Conservation (phyloP, 768 basidiomycete species). For the Phylloporus sp. region DNA sequence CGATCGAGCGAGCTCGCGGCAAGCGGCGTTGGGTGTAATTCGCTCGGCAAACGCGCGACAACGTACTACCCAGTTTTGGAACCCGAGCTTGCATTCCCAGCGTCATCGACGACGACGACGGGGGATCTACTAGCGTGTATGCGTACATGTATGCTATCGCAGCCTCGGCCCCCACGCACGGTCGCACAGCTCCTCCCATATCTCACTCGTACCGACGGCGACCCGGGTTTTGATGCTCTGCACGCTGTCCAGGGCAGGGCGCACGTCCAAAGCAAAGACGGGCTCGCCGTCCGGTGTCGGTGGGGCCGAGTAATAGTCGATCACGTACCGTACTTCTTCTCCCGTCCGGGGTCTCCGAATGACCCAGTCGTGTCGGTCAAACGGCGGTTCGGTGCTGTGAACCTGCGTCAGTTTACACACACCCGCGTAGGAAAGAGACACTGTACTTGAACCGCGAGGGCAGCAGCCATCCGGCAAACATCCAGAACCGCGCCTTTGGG, state of each 20-base stretch:
- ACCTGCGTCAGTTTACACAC: conserved; percentile 2
- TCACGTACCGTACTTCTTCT: conserved; percentile 89
- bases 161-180: conserved; percentile 24
- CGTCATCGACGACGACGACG: conserved; percentile 3
- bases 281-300: conserved; percentile 87
- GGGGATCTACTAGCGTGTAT: not conserved
- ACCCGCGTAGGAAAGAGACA: conserved; percentile 24
- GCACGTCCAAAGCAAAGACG: conserved; percentile 92
- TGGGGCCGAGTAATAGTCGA: conserved; percentile 97
- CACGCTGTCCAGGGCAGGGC: conserved; percentile 87
- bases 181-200: conserved; percentile 45
- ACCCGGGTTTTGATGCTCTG: conserved; percentile 73
- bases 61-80: conserved; percentile 22
- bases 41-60: conserved; percentile 14
- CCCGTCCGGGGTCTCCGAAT: conserved; percentile 75
- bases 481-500: conserved; percentile 86
- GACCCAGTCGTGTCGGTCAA: conserved; percentile 98
- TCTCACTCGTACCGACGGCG: conserved; percentile 60
- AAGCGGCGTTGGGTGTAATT: conserved; percentile 1
- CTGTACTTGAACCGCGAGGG: conserved; percentile 91
- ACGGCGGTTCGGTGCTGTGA: conserved; percentile 83
- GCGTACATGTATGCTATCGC: conserved; percentile 7
- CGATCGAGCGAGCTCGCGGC: not conserved
- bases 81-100: conserved; percentile 10
- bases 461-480: conserved; percentile 84